Percentiles rank a stretch among this genome's conserved stretches.
phyloP scores from a whole-genome alignment of 2,329 filamentous ascomycete species.

The Talaromyces sp. region DNA sequence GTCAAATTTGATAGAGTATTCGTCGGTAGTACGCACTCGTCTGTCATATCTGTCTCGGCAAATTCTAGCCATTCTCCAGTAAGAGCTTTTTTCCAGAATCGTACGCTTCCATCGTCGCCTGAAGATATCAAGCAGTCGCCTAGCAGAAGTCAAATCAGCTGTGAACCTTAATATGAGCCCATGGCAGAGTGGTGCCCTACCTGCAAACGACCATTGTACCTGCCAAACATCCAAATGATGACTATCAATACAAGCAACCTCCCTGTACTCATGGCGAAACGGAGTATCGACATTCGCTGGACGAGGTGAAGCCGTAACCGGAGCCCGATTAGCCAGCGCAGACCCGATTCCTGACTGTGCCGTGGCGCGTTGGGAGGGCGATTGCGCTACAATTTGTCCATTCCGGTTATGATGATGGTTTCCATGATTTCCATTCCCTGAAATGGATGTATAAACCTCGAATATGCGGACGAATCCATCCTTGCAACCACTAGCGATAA shows the following conservation, averaged over 20 bases:
- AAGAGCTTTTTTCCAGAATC: constrained; percentile 44
- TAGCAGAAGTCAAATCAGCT: constrained; percentile 17
- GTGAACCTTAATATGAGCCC: neutral
- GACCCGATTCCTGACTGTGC: constrained; percentile 43
- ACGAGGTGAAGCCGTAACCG: constrained; percentile 30
- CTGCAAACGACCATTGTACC: constrained; percentile 43
- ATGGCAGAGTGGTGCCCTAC: constrained; percentile 23
- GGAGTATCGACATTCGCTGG: constrained; percentile 34
- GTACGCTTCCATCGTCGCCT: constrained; percentile 41
- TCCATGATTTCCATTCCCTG: constrained; percentile 27
- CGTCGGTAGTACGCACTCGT: constrained; percentile 25
- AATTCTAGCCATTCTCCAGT: constrained; percentile 46
- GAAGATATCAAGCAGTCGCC: constrained; percentile 44
- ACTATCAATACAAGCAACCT: constrained; percentile 43
- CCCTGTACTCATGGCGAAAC: constrained; percentile 41
- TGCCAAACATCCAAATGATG: constrained; percentile 46
- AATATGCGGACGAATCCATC: constrained; percentile 91
- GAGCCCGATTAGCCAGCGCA: constrained; percentile 37
- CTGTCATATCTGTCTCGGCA: constrained; percentile 40
- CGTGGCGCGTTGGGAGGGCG: constrained; percentile 30
- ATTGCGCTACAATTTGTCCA: constrained; percentile 26
- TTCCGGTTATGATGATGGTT: constrained; percentile 24
- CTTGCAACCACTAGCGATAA: constrained; percentile 87
- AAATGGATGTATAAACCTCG: constrained; percentile 49
- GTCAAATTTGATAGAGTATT: neutral